Conservation (phyloP, 345 rosid species). For the Corchorus olitorius region DNA sequence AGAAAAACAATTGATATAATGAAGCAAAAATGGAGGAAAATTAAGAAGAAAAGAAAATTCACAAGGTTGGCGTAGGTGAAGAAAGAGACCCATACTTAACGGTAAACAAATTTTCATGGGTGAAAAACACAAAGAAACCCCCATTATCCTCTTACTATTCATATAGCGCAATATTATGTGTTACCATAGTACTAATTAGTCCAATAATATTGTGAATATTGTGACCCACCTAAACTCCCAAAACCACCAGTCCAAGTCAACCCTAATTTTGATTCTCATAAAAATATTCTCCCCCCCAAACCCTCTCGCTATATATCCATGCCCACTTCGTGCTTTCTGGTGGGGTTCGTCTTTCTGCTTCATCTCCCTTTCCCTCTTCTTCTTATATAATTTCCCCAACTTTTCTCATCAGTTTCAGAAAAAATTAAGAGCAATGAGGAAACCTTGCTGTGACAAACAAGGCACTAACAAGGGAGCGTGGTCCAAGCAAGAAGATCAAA, state of each 20-base stretch:
- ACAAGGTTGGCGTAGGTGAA: neutral
- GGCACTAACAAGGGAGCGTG: slow-evolving; percentile 66
- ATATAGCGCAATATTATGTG: too few relatives aligned
- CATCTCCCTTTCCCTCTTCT: neutral
- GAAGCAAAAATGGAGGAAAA: neutral
- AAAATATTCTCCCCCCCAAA: neutral
- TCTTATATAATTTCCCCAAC: too few relatives aligned
- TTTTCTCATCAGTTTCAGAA: neutral
- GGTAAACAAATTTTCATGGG: slow-evolving; percentile 6
- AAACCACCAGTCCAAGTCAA: slow-evolving; percentile 55
- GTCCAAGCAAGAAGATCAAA: slow-evolving; percentile 62
- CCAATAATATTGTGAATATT: neutral
- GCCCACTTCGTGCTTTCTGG: slow-evolving; percentile 25
- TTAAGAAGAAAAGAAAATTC: too few relatives aligned
- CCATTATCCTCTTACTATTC: neutral
- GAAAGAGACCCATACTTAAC: slow-evolving; percentile 32
- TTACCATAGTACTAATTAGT: too few relatives aligned
- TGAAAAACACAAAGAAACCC: neutral
- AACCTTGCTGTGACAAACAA: slow-evolving; percentile 64
- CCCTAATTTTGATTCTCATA: neutral
- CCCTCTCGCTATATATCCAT: slow-evolving; percentile 9
- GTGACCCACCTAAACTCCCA: slow-evolving; percentile 26
- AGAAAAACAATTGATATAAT: neutral
- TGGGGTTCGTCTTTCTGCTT: neutral
- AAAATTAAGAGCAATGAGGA: slow-evolving; percentile 15